Evolutionary conservation across 306 rosid species (phyloP), one percentile per base, ranked within the genome.

Genomic region (Quercus wislizeni): DNA sequence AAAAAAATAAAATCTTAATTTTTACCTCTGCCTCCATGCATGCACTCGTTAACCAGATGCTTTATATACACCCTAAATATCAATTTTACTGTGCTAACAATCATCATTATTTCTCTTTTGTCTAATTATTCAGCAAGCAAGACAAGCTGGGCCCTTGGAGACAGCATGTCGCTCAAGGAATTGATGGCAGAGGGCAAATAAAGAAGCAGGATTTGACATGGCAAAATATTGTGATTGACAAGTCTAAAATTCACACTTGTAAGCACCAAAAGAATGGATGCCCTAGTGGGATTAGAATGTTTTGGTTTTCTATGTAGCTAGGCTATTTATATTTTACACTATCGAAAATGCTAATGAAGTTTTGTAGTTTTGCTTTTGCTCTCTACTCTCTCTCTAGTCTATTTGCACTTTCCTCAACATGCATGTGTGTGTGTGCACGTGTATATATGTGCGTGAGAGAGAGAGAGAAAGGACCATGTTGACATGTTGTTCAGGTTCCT

Each of bases 71-170:
- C 46, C 46, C 46, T 41, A 41, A 7, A 27, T 25, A 62, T 13
- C 51, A 65, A 31, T 30, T 33, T 65, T 18, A 10, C 71, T 43
- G 33, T 21, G 17, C 54, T 54, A 18, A 10, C 81, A 14, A 28
- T 15, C 19, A 43, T 33, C 10, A 49, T 28, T 3, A 65, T 74
- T 72, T 56, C 63, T 14, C 54, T 15, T 41, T 18, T 3, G 13
- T 19, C 19, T 19, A 14, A 43, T 65, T 63, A 28, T 86, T 76
- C 78, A 92, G 97, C 83, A 85, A 74, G 90, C 78, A 41, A 88
- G 92, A 86, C 97, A 94, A 77, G 83, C 77, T 76, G 98, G 94
- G 54, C 89, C 93, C 18, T 19, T 1, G 0, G 89, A 84, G 63
- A 71, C 81, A 18, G 87, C 98, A 69, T 81, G 97, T 79, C 88